A percentile compares a stretch with the other conserved stretches of the same genome.
Evolutionary conservation across 192 early-diverging fungal genomes (phyloP).

Genomic region (Fimicolochytrium jonesii): DNA sequence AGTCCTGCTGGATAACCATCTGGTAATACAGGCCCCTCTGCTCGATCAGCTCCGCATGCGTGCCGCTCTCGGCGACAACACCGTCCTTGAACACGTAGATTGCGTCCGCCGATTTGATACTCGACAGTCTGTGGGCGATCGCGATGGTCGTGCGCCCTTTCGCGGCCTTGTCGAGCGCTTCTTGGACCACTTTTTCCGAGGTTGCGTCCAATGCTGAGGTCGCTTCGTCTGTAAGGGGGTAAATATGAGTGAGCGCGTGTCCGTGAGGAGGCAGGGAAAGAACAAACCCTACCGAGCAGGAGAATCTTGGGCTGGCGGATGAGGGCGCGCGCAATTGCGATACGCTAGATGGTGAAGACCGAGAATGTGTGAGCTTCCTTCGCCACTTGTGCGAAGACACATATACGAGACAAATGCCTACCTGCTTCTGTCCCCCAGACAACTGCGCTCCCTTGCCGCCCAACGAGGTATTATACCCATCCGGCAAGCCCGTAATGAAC

Average conservation of each 20-base stretch:
- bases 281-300: conserved; percentile 14
- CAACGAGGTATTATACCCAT: conserved; percentile 47
- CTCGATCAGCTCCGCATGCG: conserved; percentile 57
- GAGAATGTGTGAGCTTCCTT: conserved; percentile 37
- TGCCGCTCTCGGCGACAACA: conserved; percentile 52
- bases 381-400: not conserved
- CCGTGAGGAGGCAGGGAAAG: too few relatives aligned
- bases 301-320: conserved; percentile 53
- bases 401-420: not conserved
- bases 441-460: conserved; percentile 43
- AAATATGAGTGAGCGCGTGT: too few relatives aligned
- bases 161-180: conserved; percentile 51
- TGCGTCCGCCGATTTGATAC: conserved; percentile 62
- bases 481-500: conserved; percentile 54
- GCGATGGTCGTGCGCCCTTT: conserved; percentile 61
- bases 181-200: conserved; percentile 62
- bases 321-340: conserved; percentile 59
- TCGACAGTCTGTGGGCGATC: conserved; percentile 67
- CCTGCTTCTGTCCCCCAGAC: conserved; percentile 58
- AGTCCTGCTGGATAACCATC: conserved; percentile 33
- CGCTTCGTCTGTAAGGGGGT: conserved; percentile 82
- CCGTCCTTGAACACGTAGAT: conserved; percentile 58
- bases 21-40: conserved; percentile 40
- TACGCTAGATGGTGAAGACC: too few relatives aligned
- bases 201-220: conserved; percentile 61